Percentiles rank a stretch among this genome's conserved stretches.
Evolutionary conservation across 2,329 filamentous ascomycete genomes (phyloP).

Genomic region (Colletotrichum lini): DNA sequence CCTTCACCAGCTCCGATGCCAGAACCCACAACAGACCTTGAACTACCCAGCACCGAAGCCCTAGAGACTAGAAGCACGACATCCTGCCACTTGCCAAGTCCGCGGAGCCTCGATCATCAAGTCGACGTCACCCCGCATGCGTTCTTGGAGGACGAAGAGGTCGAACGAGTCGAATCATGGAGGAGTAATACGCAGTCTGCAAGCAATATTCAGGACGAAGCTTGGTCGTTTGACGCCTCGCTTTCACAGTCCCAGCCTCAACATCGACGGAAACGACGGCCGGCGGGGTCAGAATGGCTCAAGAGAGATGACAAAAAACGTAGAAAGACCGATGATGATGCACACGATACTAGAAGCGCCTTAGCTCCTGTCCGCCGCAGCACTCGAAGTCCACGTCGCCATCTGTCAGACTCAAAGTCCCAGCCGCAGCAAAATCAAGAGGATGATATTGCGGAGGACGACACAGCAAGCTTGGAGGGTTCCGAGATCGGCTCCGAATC

Average conservation of each 20-base stretch:
- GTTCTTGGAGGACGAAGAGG: slow-evolving; percentile 51
- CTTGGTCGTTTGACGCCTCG: slow-evolving; percentile 45
- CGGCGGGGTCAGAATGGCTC: slow-evolving; percentile 51
- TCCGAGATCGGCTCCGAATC: background rate
- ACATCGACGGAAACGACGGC: slow-evolving; percentile 41
- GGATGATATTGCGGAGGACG: background rate
- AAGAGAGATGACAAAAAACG: slow-evolving; percentile 51
- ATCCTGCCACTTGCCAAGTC: slow-evolving; percentile 59
- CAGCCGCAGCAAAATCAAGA: background rate
- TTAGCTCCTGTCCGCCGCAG: slow-evolving; percentile 5
- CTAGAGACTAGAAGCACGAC: slow-evolving; percentile 10
- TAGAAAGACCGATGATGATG: slow-evolving; percentile 30
- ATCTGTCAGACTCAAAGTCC: background rate
- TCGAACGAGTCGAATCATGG: slow-evolving; percentile 53
- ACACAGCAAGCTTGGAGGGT: background rate
- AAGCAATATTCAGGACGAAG: slow-evolving; percentile 25
- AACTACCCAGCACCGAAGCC: slow-evolving; percentile 8
- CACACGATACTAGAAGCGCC: background rate
- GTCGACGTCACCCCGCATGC: slow-evolving; percentile 47
- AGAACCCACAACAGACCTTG: slow-evolving; percentile 7
- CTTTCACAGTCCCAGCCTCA: slow-evolving; percentile 45
- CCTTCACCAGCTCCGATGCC: slow-evolving; percentile 5
- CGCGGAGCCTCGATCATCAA: slow-evolving; percentile 58
- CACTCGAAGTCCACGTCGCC: background rate
- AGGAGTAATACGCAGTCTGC: slow-evolving; percentile 42